phyloP scores from a whole-genome alignment of 75 land plant genomes.

The Adiantum capillusveneris region DNA sequence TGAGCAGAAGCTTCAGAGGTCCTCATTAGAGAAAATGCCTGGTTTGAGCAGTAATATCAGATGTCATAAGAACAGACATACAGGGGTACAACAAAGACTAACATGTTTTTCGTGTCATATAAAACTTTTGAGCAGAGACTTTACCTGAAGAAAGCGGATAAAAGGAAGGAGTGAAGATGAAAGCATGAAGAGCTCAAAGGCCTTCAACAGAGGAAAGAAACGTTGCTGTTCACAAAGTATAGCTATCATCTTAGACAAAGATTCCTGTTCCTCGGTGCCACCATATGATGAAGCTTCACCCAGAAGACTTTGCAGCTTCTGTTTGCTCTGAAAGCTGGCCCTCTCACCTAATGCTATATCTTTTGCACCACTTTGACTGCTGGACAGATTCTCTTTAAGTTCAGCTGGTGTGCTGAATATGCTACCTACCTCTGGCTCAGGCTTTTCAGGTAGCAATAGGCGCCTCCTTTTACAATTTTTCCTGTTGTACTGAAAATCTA shows the following conservation, averaged over 20 bases:
- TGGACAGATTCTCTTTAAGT: conserved; percentile 1
- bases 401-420: neutral
- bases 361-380: neutral
- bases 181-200: conserved; percentile 95
- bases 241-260: conserved; percentile 83
- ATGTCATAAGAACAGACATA: too few species aligned
- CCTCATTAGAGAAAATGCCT: conserved; percentile 99
- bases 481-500: conserved; percentile 54
- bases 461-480: conserved; percentile 66
- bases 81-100: too few species aligned
- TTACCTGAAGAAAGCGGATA: conserved; percentile 89
- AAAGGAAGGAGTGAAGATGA: conserved; percentile 83
- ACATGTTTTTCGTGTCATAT: too few species aligned
- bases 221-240: conserved; percentile 84
- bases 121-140: neutral
- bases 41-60: too few species aligned
- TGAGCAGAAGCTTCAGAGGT: conserved; percentile 91
- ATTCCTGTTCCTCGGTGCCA: conserved; percentile 44
- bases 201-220: conserved; percentile 86
- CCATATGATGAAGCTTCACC: conserved; percentile 13
- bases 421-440: too few species aligned
- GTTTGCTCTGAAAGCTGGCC: conserved; percentile 14
- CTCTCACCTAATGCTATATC: conserved; percentile 5
- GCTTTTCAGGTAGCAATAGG: conserved; percentile 27
- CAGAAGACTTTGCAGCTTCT: conserved; percentile 11